Evolutionary conservation across 345 rosid genomes (phyloP), one percentile per base, ranked within the genome.

Genomic region (Euclidium syriacum): DNA sequence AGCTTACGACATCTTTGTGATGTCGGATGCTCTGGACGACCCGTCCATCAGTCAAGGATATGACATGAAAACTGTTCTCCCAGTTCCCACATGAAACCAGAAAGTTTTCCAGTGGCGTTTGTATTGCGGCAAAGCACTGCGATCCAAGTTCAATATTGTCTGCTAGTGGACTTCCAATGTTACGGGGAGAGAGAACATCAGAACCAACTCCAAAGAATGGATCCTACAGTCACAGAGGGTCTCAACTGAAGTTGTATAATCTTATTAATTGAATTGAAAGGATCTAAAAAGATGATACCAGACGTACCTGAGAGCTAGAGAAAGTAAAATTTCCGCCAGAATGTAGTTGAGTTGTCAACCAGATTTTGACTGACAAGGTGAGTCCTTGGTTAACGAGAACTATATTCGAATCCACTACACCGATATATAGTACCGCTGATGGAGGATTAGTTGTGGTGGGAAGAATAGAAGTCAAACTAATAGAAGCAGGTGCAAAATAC

Each of bases 281-380:
- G 57, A 51, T 2, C 6, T 7, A 7, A 10, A 40, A 14, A 11
- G 8, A 57, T 46, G 57, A 54, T 18, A 43, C 24, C 6, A 39
- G 68, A 56, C 74, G 51, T 48, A 92, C 96, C 98, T 83, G 98
- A 41, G 86, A 78, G 65, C 85, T 79, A 49, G 98, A 92, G 76
- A 92, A 92, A 42, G 98, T 92, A 66, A 86, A 81, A 79, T 84
- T 92, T 70, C 95, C 98, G 38, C 98, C 96, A 58, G 88, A 91
- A 32, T 87, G 95, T 74, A 92, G 75, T 62, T 85, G 95, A 50
- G 96, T 89, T 33, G 95, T 86, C 86, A 92, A 70, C 98, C 98
- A 92, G 77, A 87, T 78, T 73, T 89, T 92, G 54, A 92, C 90
- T 32, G 94, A 85, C 75, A 92, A 80, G 71, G 87, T 85, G 35